These are phyloP conservation scores for Salvia splendens DNA, from an alignment of 257 asterid genomes.

Conservation along the genomic window DNA sequence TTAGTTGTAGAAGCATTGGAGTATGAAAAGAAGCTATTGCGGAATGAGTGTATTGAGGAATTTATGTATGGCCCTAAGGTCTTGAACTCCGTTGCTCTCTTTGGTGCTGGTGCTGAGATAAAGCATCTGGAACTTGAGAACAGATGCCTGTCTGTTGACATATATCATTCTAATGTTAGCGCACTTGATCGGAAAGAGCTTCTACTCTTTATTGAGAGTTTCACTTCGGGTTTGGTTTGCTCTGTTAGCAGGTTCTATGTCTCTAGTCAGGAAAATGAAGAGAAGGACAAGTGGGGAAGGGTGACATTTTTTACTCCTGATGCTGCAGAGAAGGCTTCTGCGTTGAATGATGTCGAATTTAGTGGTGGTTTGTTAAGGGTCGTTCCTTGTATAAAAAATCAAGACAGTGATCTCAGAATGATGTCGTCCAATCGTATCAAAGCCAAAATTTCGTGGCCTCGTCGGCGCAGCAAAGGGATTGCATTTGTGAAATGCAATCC, in stretches of 20 bases:
- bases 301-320: slow-evolving; percentile 82
- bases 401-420: slow-evolving; percentile 52
- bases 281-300: slow-evolving; percentile 76
- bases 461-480: slow-evolving; percentile 74
- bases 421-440: slow-evolving; percentile 51
- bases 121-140: slow-evolving; percentile 87
- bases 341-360: slow-evolving; percentile 42
- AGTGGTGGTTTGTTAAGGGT: slow-evolving; percentile 61
- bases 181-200: slow-evolving; percentile 66
- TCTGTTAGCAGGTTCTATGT: slow-evolving; percentile 49
- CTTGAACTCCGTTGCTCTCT: slow-evolving; percentile 66
- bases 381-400: slow-evolving; percentile 52
- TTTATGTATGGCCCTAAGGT: slow-evolving; percentile 55
- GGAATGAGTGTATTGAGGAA: slow-evolving; percentile 76
- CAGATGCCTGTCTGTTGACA: slow-evolving; percentile 72
- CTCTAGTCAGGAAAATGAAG: slow-evolving; percentile 46
- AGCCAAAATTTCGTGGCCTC: slow-evolving; percentile 89
- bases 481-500: slow-evolving; percentile 66
- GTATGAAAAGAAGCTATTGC: slow-evolving; percentile 59
- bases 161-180: slow-evolving; percentile 51
- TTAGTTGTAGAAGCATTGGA: slow-evolving; percentile 55
- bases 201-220: slow-evolving; percentile 60
- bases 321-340: slow-evolving; percentile 67
- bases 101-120: slow-evolving; percentile 94
- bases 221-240: slow-evolving; percentile 59